phyloP scores from a whole-genome alignment of 176 grass and related monocot species.

The Hordeum vulgare region DNA sequence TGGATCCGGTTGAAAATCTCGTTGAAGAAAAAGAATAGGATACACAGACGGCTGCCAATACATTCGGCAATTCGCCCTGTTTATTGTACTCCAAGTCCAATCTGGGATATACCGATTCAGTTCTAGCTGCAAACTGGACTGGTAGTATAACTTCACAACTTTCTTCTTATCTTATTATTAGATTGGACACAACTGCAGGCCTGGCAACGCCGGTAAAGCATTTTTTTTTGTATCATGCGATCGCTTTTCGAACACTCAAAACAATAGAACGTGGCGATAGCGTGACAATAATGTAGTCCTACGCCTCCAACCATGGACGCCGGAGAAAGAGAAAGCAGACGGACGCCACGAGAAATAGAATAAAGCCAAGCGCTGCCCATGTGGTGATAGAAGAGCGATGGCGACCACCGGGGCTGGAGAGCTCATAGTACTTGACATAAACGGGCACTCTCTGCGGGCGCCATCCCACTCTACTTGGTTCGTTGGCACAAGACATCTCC shows the following conservation, averaged over 20 bases:
- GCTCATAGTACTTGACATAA: not conserved
- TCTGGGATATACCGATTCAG: not conserved
- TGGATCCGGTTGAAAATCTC: too few relatives aligned
- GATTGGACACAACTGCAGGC: not conserved
- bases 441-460: not conserved
- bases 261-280: not conserved
- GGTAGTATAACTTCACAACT: not conserved
- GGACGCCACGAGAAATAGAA: not conserved
- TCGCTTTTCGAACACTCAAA: not conserved
- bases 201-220: not conserved
- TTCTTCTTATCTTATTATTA: not conserved
- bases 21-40: not conserved
- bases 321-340: not conserved
- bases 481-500: not conserved
- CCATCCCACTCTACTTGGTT: not conserved
- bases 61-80: not conserved
- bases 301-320: not conserved
- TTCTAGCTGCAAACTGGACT: not conserved
- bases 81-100: not conserved
- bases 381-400: not conserved
- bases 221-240: not conserved
- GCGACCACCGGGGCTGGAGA: slow-evolving; percentile 10
- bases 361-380: not conserved
- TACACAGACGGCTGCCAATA: not conserved
- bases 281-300: not conserved